Evolutionary conservation across 2,329 filamentous ascomycete species (phyloP), one percentile per base, ranked within the genome.

Genomic region (Xylariaceae sp.): DNA sequence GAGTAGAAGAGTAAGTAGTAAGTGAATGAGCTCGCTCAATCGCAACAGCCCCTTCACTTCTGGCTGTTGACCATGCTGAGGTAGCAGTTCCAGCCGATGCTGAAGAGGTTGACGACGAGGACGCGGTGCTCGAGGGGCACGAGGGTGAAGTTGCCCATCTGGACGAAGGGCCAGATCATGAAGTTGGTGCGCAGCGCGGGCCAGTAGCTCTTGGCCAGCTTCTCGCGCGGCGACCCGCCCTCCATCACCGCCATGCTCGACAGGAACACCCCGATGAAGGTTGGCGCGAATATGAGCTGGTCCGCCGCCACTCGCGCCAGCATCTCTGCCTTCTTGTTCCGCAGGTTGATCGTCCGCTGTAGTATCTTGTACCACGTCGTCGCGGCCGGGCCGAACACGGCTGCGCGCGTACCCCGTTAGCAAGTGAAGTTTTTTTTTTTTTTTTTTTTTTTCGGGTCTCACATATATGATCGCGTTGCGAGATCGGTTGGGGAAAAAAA

Each of bases 361-460:
- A 97, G 86, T 73, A 96, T 83, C 59, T 81, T 80, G 80, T 90
- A 96, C 93, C 93, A 97, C 50, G 85, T 90, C 9, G 91, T 91
- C 6, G 92, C 93, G 20, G 87, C 89, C 49, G 93, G 93, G 32
- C 93, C 93, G 75, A 97, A 97, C 74, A 96, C 79, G 61, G 78
- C 89, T 90, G 61, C 26, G 19, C 29, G n/a, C n/a, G n/a, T n/a
- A n/a, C n/a, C n/a, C n/a, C 14, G 41, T 20, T 23, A 4, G 23
- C 23, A 37, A n/a, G n/a, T n/a, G n/a, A 19, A 5, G 29, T 29
- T 14, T 44, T 29, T 50, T 43, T 45, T 43, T 53, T 40, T 23
- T 50, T 50, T 46, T 32, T 44, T 48, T 48, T 40, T 44, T 32
- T 40, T 40, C 6, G 20, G 12, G 19, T 23, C 44, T 7, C 19